These are phyloP conservation scores for Scutellaria barbata DNA, from an alignment of 257 asterid genomes.

Conservation along the genomic window DNA sequence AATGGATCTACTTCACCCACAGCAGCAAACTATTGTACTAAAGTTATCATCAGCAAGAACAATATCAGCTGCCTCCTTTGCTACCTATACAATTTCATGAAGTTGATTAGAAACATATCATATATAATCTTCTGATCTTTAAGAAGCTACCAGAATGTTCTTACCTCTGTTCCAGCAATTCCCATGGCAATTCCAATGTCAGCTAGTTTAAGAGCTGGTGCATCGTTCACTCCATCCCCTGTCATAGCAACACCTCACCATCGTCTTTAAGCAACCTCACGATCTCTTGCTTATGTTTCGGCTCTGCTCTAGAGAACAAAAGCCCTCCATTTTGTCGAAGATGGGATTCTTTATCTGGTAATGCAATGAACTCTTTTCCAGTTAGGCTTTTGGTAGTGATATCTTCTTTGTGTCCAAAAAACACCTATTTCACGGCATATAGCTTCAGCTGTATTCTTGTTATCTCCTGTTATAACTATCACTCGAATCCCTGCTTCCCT, in stretches of 20 bases:
- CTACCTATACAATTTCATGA: conserved; percentile 57
- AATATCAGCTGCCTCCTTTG: conserved; percentile 90
- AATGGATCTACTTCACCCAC: conserved; percentile 85
- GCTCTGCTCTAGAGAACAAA: conserved; percentile 88
- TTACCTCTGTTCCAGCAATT: conserved; percentile 89
- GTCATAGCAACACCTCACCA: conserved; percentile 96
- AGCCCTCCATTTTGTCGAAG: conserved; percentile 57
- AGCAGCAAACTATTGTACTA: conserved; percentile 86
- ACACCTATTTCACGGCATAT: conserved; percentile 75
- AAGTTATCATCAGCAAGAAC: conserved; percentile 93
- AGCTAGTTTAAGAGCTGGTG: conserved; percentile 92
- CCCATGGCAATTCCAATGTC: conserved; percentile 98
- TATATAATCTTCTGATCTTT: background rate
- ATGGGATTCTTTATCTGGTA: conserved; percentile 39
- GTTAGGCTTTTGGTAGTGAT: conserved; percentile 67
- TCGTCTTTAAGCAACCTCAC: conserved; percentile 82
- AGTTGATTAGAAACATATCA: background rate
- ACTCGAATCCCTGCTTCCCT: conserved; percentile 84
- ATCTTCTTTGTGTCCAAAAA: conserved; percentile 62
- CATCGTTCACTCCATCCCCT: conserved; percentile 97
- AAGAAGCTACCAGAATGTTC: background rate
- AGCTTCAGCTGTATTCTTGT: conserved; percentile 95
- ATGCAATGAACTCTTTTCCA: conserved; percentile 80
- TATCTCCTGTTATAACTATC: conserved; percentile 95
- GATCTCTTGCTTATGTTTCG: conserved; percentile 88